Evolutionary conservation across 2,329 filamentous ascomycete species (phyloP).

Genomic region (Hypoxylon sp.): DNA sequence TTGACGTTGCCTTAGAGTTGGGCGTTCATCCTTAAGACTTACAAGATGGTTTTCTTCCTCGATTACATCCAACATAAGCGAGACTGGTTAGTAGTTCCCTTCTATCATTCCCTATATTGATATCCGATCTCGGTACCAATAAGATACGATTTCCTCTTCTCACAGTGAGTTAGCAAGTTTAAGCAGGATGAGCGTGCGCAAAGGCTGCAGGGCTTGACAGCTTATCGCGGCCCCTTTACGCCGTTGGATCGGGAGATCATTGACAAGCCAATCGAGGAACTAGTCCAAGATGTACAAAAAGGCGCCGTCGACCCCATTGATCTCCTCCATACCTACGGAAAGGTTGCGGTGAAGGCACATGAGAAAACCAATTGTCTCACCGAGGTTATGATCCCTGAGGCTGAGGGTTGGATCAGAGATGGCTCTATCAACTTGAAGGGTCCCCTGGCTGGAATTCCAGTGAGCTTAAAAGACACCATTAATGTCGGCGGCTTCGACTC

Average conservation of each 20-base stretch:
- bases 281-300: slow-evolving; percentile 84
- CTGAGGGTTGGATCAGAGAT: slow-evolving; percentile 77
- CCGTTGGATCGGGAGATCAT: slow-evolving; percentile 76
- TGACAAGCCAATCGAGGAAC: slow-evolving; percentile 79
- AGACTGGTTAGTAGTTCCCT: slow-evolving; percentile 71
- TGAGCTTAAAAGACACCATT: slow-evolving; percentile 86
- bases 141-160: slow-evolving; percentile 41
- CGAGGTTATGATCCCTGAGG: slow-evolving; percentile 84
- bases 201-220: slow-evolving; percentile 76
- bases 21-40: background rate
- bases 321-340: slow-evolving; percentile 88
- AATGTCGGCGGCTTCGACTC: slow-evolving; percentile 87
- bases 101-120: slow-evolving; percentile 1
- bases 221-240: slow-evolving; percentile 77
- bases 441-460: slow-evolving; percentile 87
- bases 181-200: slow-evolving; percentile 83
- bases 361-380: slow-evolving; percentile 91
- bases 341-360: slow-evolving; percentile 86
- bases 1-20: slow-evolving; percentile 12
- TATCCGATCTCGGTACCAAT: slow-evolving; percentile 18
- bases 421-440: slow-evolving; percentile 79
- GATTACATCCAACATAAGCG: slow-evolving; percentile 78
- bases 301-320: slow-evolving; percentile 75
- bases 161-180: slow-evolving; percentile 69
- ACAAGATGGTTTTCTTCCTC: slow-evolving; percentile 59